Evolutionary conservation across 2,329 filamentous ascomycete species (phyloP), one percentile per base, ranked within the genome.

Genomic region (Didymella lethalis): DNA sequence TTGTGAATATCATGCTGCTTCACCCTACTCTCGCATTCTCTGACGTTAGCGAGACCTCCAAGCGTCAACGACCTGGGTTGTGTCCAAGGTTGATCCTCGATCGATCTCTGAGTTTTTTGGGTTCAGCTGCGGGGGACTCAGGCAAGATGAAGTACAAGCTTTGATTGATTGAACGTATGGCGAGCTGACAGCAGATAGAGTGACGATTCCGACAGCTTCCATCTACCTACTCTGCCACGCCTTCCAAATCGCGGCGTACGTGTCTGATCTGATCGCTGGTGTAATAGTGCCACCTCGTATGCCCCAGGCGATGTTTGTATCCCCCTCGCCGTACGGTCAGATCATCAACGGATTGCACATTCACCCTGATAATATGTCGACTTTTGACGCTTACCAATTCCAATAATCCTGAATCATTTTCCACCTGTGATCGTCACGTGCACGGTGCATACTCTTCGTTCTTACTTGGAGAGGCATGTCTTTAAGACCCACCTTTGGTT

Each of bases 141-240:
- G 34, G 14, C 23, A 34, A 32, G n/a, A 52, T 52, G 40, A 52
- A 45, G 40, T 45, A 36, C 38, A 26, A 7, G 25, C 38, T 23
- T 34, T 16, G 20, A 16, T 23, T n/a, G 29, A 18, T 4, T 11
- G 23, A 10, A 34, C 28, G n/a, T 14, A 43, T 25, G 14, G 20
- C 14, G 10, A 20, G 7, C 43, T 57, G 20, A 57, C 43, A 28
- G 18, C 1, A n/a, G 20, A 8, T 23, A 51, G 54, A 32, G 28
- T 10, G 2, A 14, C 25, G 26, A 23, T 25, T 11, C 34, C 54
- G 26, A 41, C 25, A 10, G 31, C 48, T 28, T 47, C 43, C 11
- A 47, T 57, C 16, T 36, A 41, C 28, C 16, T 43, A 7, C 40
- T 57, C 28, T 57, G 48, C 14, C 47, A 51, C 40, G 48, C 34